Evolutionary conservation across 352 stramenopile genomes (phyloP).

Genomic region (Phytophthora quininea): DNA sequence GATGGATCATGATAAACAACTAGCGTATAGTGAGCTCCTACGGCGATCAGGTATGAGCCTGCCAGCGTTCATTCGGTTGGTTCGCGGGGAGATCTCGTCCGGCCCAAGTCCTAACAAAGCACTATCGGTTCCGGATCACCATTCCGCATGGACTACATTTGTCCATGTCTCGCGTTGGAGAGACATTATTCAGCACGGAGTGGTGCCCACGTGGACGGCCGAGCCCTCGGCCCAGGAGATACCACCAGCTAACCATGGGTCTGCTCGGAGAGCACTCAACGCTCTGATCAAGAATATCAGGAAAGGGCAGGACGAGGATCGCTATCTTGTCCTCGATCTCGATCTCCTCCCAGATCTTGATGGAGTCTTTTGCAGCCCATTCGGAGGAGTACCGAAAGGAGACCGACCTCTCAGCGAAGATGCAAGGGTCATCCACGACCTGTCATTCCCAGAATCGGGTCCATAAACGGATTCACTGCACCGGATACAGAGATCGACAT

Average conservation of each 20-base stretch:
- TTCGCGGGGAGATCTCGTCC: neutral
- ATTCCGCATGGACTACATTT: neutral
- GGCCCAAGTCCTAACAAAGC: constrained; percentile 15
- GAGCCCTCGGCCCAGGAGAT: neutral
- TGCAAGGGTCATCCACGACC: constrained; percentile 24
- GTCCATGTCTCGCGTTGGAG: constrained; percentile 1
- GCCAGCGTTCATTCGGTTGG: constrained; percentile 5
- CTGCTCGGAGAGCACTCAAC: constrained; percentile 11
- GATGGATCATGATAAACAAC: constrained; percentile 13
- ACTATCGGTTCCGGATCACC: constrained; percentile 3
- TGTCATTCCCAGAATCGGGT: constrained; percentile 9
- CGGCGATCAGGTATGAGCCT: constrained; percentile 8
- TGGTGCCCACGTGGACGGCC: constrained; percentile 3
- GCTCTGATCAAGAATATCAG: constrained; percentile 18
- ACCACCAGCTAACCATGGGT: constrained; percentile 4
- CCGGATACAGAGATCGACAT: neutral
- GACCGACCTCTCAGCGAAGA: constrained; percentile 4
- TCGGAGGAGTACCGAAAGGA: constrained; percentile 18
- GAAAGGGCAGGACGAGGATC: constrained; percentile 10
- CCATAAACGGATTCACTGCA: constrained; percentile 9
- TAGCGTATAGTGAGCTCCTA: constrained; percentile 10
- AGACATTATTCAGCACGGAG: constrained; percentile 3
- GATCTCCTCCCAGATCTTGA: neutral
- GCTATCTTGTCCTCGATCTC: constrained; percentile 20
- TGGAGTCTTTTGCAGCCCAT: constrained; percentile 19